These are phyloP conservation scores for Raphanus hybrid DNA, from an alignment of 441 rosid genomes.

Conservation along the genomic window DNA sequence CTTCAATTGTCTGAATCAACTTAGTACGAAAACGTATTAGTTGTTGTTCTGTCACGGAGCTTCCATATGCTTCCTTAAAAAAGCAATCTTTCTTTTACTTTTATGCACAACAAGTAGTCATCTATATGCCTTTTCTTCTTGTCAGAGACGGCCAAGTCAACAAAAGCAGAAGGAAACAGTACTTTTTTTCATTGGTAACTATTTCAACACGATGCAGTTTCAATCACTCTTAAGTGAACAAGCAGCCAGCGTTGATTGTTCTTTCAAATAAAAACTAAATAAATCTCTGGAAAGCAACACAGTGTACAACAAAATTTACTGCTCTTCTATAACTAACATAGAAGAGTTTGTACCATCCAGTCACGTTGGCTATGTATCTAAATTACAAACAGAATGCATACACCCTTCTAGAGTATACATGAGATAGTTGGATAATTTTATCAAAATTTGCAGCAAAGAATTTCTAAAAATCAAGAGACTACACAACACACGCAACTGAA, in stretches of 20 bases:
- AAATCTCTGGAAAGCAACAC: not conserved
- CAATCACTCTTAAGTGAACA: slow-evolving; percentile 25
- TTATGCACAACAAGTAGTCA: slow-evolving; percentile 24
- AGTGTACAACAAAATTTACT: slow-evolving; percentile 14
- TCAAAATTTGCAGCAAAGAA: not conserved
- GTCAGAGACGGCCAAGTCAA: slow-evolving; percentile 36
- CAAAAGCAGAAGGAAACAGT: slow-evolving; percentile 27
- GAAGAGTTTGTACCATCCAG: slow-evolving; percentile 12
- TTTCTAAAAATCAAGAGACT: slow-evolving; percentile 4
- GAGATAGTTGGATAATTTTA: not conserved
- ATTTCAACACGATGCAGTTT: slow-evolving; percentile 16
- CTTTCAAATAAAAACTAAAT: not conserved
- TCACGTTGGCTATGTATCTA: slow-evolving; percentile 25
- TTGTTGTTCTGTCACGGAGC: slow-evolving; percentile 39
- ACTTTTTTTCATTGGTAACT: slow-evolving; percentile 16
- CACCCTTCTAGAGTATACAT: not conserved
- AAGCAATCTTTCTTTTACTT: slow-evolving; percentile 33
- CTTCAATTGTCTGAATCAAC: slow-evolving; percentile 42
- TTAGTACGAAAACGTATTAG: slow-evolving; percentile 12
- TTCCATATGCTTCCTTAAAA: slow-evolving; percentile 33
- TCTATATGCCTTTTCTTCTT: slow-evolving; percentile 32
- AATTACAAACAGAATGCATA: slow-evolving; percentile 9
- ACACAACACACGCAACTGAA: slow-evolving; percentile 8
- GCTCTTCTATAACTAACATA: slow-evolving; percentile 17
- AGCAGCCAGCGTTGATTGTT: not conserved